Percentiles rank a stretch among this genome's conserved stretches.
Evolutionary conservation across 2,329 filamentous ascomycete species (phyloP).

Genomic region (Colletotrichum sansevieriae): DNA sequence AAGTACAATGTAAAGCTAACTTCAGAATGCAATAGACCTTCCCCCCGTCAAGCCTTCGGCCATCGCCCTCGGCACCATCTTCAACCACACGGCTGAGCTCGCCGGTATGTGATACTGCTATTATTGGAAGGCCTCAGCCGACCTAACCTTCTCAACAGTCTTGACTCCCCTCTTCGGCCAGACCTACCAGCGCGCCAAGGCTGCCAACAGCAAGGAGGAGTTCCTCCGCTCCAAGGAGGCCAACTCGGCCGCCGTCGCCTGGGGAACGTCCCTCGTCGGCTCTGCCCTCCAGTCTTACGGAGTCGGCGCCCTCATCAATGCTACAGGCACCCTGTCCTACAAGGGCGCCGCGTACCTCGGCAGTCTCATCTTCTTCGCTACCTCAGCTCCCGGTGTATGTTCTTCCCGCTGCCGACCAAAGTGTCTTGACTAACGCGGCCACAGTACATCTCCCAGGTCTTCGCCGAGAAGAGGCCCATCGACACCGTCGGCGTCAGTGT

Average conservation of each 20-base stretch:
- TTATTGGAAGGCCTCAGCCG: slow-evolving; percentile 7
- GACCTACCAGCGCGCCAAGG: slow-evolving; percentile 92
- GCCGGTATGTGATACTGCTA: slow-evolving; percentile 60
- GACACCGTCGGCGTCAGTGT: slow-evolving; percentile 91
- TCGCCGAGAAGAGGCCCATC: slow-evolving; percentile 91
- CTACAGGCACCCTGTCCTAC: slow-evolving; percentile 94
- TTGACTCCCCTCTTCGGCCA: slow-evolving; percentile 92
- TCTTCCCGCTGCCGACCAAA: neutral
- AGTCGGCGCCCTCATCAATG: slow-evolving; percentile 91
- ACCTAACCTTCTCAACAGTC: slow-evolving; percentile 58
- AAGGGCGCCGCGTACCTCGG: slow-evolving; percentile 97
- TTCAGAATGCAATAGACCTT: slow-evolving; percentile 60
- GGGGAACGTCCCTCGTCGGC: slow-evolving; percentile 90
- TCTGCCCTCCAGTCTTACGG: slow-evolving; percentile 91
- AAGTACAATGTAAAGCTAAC: neutral
- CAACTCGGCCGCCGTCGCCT: slow-evolving; percentile 85
- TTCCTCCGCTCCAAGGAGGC: slow-evolving; percentile 96
- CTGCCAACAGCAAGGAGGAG: slow-evolving; percentile 94
- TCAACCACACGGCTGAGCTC: slow-evolving; percentile 93
- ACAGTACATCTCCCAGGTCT: slow-evolving; percentile 86
- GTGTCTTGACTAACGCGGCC: neutral
- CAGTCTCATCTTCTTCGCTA: slow-evolving; percentile 90
- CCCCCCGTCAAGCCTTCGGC: slow-evolving; percentile 95
- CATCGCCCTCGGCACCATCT: slow-evolving; percentile 94
- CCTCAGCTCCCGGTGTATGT: slow-evolving; percentile 83